Conservation (phyloP, 78 protist species). For the Blattamonas nauphoetae region DNA sequence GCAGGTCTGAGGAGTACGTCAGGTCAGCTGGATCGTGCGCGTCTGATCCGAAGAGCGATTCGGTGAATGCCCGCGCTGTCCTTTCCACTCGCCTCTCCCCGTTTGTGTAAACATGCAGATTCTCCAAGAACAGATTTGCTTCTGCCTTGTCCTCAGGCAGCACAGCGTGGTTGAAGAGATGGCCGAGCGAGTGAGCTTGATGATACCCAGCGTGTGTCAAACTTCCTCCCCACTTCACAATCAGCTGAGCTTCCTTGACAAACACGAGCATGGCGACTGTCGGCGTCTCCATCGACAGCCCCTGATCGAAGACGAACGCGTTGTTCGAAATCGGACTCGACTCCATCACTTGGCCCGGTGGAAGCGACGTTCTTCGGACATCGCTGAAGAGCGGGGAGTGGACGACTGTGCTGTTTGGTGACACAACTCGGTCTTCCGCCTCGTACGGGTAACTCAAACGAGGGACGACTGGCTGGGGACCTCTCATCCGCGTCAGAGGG, state of each 20-base stretch:
- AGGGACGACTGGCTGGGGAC: background rate
- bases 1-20: background rate
- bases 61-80: background rate
- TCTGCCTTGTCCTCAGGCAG: background rate
- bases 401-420: background rate
- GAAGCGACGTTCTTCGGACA: background rate
- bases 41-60: background rate
- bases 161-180: background rate
- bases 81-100: background rate
- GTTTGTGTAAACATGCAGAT: background rate
- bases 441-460: background rate
- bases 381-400: background rate
- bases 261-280: background rate
- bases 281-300: background rate
- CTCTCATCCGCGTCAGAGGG: too few species aligned
- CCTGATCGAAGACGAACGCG: too few species aligned
- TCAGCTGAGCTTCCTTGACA: background rate
- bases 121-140: background rate
- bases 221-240: background rate
- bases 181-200: background rate
- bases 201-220: conserved; percentile 9
- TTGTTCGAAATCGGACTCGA: background rate
- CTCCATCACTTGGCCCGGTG: too few species aligned
- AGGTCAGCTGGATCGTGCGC: background rate
- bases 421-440: background rate